Base-by-base conservation (phyloP, 2,329 filamentous ascomycete genomes). In the Fusarium luffae region DNA sequence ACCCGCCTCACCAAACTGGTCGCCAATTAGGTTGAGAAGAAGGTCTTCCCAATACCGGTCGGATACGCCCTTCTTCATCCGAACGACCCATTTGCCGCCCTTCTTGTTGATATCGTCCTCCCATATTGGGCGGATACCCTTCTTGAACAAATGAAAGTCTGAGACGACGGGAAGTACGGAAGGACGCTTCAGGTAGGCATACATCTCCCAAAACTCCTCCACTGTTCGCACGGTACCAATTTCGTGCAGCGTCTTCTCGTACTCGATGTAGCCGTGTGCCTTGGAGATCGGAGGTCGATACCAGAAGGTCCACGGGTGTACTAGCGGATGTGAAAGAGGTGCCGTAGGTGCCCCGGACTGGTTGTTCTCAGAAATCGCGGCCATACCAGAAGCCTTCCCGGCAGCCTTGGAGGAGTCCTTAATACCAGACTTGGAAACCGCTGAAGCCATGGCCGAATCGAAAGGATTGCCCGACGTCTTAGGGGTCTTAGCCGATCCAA, bases 11-110 rank as follows among this genome's bases (percentile, higher is more conserved):
- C 89, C 88, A 78, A 99, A 98, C 79, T 98, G 94, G 76, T 98
- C 94, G 44, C 96, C 96, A 61, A 98, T 89, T 74, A 98, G 92
- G 27, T 93, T 94, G 74, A 98, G 85, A 64, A 98, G 84, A 51
- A 98, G 85, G 77, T 98, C 93, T 83, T 99, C 96, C 93, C 96
- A 99, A 81, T 97, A 98, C 58, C 95, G 90, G 80, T 98, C 96
- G 19, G 93, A 93, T 21, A 99, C 93, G 27, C 96, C 96, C 85
- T 99, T 99, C 88, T 97, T 98, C 78, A 99, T 84, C 71, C 95
- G 88, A 79, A 99, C 90, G 71, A 98, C 94, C 95, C 95, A 99
- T 83, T 99, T 99, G 54, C 96, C 96, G 57, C 96, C 96, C 73
- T 90, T 92, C 80, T 93, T 96, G 83, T 99, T 99, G 79, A 97